Conservation (phyloP, 139 green algal species). For the Limnomonas spitsbergensis region DNA sequence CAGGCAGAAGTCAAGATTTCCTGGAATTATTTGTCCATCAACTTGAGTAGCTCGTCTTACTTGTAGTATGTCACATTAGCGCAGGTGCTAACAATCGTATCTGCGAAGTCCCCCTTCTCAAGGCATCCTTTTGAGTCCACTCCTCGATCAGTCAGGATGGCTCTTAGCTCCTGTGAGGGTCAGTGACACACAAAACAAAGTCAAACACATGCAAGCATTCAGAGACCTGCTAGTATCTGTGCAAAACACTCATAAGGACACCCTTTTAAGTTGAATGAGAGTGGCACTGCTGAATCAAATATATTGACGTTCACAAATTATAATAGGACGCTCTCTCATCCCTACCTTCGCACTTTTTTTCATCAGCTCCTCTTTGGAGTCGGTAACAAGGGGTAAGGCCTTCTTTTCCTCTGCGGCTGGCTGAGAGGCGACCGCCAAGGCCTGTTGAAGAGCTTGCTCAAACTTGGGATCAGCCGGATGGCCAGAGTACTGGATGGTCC, state of each 20-base stretch:
- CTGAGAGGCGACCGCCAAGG: conserved; percentile 8
- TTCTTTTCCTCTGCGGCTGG: neutral
- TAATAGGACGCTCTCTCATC: neutral
- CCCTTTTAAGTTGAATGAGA: neutral
- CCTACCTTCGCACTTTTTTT: neutral
- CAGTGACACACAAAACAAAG: neutral
- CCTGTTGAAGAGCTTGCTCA: conserved; percentile 18
- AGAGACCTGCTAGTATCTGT: too few species aligned
- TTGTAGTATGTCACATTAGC: conserved; percentile 40
- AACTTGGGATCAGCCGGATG: conserved; percentile 34
- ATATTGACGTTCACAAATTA: neutral
- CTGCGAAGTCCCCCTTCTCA: conserved; percentile 38
- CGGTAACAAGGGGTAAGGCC: conserved; percentile 26
- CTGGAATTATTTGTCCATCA: too few species aligned
- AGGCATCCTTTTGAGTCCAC: conserved; percentile 17
- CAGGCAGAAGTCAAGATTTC: too few species aligned
- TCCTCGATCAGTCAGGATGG: conserved; percentile 34
- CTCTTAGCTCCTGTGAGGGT: conserved; percentile 29
- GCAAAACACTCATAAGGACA: neutral
- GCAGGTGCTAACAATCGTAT: conserved; percentile 18
- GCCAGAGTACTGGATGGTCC: conserved; percentile 27
- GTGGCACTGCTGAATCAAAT: too few species aligned
- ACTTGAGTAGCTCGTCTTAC: too few species aligned
- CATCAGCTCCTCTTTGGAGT: conserved; percentile 33
- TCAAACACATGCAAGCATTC: neutral